Evolutionary conservation across 176 grass and related monocot genomes (phyloP), one percentile per base, ranked within the genome.

Genomic region (Thinopyrum elongatum): DNA sequence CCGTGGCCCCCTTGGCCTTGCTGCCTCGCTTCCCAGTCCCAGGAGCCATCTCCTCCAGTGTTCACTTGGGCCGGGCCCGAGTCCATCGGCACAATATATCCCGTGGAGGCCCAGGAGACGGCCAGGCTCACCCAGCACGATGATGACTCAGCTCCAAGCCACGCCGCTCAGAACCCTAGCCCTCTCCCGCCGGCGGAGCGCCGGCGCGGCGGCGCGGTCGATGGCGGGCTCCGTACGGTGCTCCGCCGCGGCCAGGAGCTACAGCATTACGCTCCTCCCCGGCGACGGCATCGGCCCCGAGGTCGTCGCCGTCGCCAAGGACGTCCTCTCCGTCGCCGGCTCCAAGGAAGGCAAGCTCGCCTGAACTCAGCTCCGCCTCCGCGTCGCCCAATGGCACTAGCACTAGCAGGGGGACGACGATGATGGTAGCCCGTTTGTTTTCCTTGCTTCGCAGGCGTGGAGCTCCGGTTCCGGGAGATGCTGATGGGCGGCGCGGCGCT

Each of bases 281-380:
- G 96, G 96, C 5, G 96, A 98, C 17, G 96, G 96, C 61, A 98
- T 98, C 59, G 96, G 96, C 47, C 96, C 96, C 0, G 96, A 98
- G 88, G 96, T 98, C 85, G 93, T 98, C 49, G 91, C 96, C 13
- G 88, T 98, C 65, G 90, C 96, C 83, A 94, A 95, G 86, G 93
- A 95, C 66, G 92, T 94, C 9, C 90, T 98, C 34, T 91, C 91
- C 90, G 81, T 88, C 69, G 88, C 79, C 6, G 93, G 91, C 39
- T 83, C 93, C 29, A 84, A 90, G 16, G 88, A 95, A 95, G 96
- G 96, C 49, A 86, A 51, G 57, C 27, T 16, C 5, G 3, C 11
- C 13, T 23, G 8, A 39, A 27, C 7, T 3, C 10, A 36, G 5
- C 21, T 12, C 47, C 62, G 30, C 29, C 21, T 12, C 47, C 62